These are phyloP conservation scores for Penicillium egyptiacum DNA, from an alignment of 495 filamentous ascomycete genomes.

Conservation along the genomic window DNA sequence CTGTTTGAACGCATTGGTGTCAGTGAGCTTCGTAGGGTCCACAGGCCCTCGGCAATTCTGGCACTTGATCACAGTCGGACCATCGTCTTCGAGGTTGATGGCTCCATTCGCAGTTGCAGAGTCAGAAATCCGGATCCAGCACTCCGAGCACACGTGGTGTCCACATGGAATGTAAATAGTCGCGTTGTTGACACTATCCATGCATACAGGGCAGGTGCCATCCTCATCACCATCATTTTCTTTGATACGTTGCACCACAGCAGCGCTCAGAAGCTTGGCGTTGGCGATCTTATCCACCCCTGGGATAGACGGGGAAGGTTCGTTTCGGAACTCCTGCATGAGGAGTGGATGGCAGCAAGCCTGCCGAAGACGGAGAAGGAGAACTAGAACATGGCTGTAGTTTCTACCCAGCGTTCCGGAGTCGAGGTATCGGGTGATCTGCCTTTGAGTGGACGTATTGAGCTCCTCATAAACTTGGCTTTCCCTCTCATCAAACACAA, in stretches of 20 bases:
- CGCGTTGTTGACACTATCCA: slow-evolving; percentile 72
- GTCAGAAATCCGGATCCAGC: slow-evolving; percentile 71
- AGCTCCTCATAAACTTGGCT: slow-evolving; percentile 68
- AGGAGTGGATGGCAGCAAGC: slow-evolving; percentile 91
- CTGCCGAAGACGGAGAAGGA: slow-evolving; percentile 81
- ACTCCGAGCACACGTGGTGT: slow-evolving; percentile 77
- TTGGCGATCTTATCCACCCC: slow-evolving; percentile 65
- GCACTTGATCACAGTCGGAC: slow-evolving; percentile 59
- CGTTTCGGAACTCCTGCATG: slow-evolving; percentile 69
- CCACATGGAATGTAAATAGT: slow-evolving; percentile 84
- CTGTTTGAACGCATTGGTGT: slow-evolving; percentile 70
- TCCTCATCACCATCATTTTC: slow-evolving; percentile 54
- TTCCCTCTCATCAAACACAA: slow-evolving; percentile 75
- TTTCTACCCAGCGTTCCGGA: slow-evolving; percentile 70
- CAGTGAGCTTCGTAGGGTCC: slow-evolving; percentile 67
- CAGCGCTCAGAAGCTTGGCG: slow-evolving; percentile 58
- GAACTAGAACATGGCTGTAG: slow-evolving; percentile 80
- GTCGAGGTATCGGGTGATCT: slow-evolving; percentile 77
- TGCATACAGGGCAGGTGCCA: slow-evolving; percentile 70
- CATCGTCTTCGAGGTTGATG: slow-evolving; percentile 46
- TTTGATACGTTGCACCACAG: slow-evolving; percentile 69
- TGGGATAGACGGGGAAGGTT: slow-evolving; percentile 51
- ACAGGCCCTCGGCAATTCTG: slow-evolving; percentile 71
- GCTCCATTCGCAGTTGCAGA: slow-evolving; percentile 54
- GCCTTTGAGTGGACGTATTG: slow-evolving; percentile 62